Evolutionary conservation across 306 rosid species (phyloP).

Genomic region (Ceratonia siliqua): DNA sequence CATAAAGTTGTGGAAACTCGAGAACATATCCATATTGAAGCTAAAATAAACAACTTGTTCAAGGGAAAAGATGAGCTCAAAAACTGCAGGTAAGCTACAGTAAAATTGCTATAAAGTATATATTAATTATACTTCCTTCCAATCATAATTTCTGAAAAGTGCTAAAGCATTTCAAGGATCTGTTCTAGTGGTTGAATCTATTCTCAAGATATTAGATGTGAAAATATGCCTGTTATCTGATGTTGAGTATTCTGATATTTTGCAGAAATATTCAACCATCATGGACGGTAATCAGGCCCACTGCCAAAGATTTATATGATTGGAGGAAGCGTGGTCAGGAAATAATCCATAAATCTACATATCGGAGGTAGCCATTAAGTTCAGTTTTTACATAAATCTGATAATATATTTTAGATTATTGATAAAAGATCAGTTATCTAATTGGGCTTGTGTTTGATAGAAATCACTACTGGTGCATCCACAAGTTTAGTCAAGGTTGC

Average conservation of each 20-base stretch:
- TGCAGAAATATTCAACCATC: background rate
- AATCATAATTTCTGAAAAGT: too few relatives aligned
- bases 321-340: background rate
- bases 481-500: slow-evolving; percentile 45
- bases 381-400: too few relatives aligned
- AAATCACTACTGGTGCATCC: slow-evolving; percentile 46
- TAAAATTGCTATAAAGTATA: background rate
- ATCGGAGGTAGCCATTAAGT: background rate
- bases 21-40: background rate
- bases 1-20: background rate
- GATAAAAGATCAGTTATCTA: too few relatives aligned
- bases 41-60: background rate
- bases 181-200: background rate
- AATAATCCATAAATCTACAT: background rate
- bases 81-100: background rate
- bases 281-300: background rate
- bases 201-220: background rate
- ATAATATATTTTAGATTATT: too few relatives aligned
- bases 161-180: background rate
- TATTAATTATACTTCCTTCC: too few relatives aligned
- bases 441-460: slow-evolving; percentile 7
- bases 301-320: background rate
- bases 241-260: background rate
- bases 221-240: background rate
- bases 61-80: background rate